A percentile compares a stretch with the other conserved stretches of the same genome.
phyloP scores from a whole-genome alignment of 768 basidiomycete species.

The Pleurotus cornucopiae region DNA sequence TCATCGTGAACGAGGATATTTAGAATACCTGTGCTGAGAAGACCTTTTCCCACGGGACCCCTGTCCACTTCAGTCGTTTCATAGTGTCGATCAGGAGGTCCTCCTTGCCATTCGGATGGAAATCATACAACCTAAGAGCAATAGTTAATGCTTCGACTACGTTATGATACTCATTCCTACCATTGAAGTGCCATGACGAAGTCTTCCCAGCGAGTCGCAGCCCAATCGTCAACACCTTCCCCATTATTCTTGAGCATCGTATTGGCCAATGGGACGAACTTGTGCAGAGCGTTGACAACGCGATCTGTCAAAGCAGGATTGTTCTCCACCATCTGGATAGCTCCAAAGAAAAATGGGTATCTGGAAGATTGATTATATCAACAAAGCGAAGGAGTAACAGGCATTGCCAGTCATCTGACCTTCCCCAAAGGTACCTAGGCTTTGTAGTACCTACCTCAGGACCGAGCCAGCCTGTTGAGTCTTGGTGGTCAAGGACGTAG shows the following conservation, averaged over 20 bases:
- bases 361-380: slow-evolving; percentile 16
- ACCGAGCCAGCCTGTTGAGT: slow-evolving; percentile 52
- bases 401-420: slow-evolving; percentile 20
- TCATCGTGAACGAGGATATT: background rate
- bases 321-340: slow-evolving; percentile 51
- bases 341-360: slow-evolving; percentile 56
- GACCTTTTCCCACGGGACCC: slow-evolving; percentile 53
- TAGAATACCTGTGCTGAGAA: slow-evolving; percentile 36
- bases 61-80: slow-evolving; percentile 45
- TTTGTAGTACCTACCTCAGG: slow-evolving; percentile 51
- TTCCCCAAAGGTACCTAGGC: slow-evolving; percentile 52
- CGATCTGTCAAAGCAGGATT: slow-evolving; percentile 36
- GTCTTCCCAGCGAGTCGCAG: slow-evolving; percentile 54
- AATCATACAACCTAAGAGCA: slow-evolving; percentile 45
- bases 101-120: slow-evolving; percentile 45
- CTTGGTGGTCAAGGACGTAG: slow-evolving; percentile 48
- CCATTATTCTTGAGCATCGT: slow-evolving; percentile 46
- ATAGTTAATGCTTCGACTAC: background rate
- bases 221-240: slow-evolving; percentile 50
- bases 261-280: slow-evolving; percentile 49
- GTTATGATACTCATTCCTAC: slow-evolving; percentile 21
- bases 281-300: slow-evolving; percentile 48
- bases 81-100: slow-evolving; percentile 49
- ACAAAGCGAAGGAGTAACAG: no score
- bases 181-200: slow-evolving; percentile 54